Percentiles rank a stretch among this genome's conserved stretches.
Evolutionary conservation across 495 filamentous ascomycete genomes (phyloP).

Genomic region (Niebla homalea): DNA sequence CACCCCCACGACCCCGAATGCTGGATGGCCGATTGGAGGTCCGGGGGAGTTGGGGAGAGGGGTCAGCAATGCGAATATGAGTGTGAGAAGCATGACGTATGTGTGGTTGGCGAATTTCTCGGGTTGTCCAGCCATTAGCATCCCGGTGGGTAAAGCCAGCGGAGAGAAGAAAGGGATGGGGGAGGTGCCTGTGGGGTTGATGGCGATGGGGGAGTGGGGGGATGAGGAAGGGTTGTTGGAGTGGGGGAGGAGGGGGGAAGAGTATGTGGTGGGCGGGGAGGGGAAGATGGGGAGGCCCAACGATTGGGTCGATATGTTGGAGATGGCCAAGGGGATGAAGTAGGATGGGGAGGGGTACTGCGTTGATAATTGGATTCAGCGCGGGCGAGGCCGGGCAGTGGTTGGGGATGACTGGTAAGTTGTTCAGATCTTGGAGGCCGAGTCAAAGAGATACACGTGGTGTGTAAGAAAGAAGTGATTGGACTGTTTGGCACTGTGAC

Average conservation of each 20-base stretch:
- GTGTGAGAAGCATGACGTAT: slow-evolving; percentile 73
- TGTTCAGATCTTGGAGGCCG: no score
- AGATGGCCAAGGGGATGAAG: slow-evolving; percentile 7
- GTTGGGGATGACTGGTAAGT: no score
- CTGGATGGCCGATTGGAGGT: slow-evolving; percentile 56
- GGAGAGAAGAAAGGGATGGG: slow-evolving; percentile 30
- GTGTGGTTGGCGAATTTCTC: slow-evolving; percentile 76
- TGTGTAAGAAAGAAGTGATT: no score
- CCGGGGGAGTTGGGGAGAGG: slow-evolving; percentile 47
- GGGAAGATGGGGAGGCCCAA: slow-evolving; percentile 20
- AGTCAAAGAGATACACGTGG: no score
- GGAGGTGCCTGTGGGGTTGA: slow-evolving; percentile 65
- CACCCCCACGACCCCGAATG: slow-evolving; percentile 63
- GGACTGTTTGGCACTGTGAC: no score
- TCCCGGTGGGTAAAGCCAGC: slow-evolving; percentile 60
- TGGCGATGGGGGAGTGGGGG: slow-evolving; percentile 87
- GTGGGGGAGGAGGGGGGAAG: slow-evolving; percentile 61
- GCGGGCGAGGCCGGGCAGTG: no score
- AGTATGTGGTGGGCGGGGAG: slow-evolving; percentile 14
- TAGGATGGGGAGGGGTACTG: not conserved
- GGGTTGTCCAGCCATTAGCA: slow-evolving; percentile 65
- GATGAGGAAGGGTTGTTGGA: slow-evolving; percentile 63
- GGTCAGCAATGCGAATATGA: slow-evolving; percentile 56
- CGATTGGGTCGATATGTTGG: slow-evolving; percentile 34
- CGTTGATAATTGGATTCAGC: no score